Percentiles rank a stretch among this genome's conserved stretches.
phyloP scores from a whole-genome alignment of 768 basidiomycete genomes.

The Candolleomyces eurysporus region DNA sequence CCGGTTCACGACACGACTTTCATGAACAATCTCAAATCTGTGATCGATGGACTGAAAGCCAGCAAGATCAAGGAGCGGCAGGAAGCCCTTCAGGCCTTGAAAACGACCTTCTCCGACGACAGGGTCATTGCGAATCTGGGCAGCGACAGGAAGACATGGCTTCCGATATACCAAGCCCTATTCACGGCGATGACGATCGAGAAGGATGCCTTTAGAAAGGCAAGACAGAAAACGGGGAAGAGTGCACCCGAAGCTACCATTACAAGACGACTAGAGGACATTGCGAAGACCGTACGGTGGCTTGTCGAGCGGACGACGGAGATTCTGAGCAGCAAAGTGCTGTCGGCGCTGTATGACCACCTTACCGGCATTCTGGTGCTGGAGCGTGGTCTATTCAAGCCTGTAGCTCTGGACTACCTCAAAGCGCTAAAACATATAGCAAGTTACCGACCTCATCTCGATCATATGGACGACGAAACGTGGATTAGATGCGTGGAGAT shows the following conservation, averaged over 20 bases:
- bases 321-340: constrained; percentile 51
- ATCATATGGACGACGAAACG: constrained; percentile 57
- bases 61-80: constrained; percentile 70
- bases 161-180: background rate
- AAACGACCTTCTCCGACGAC: constrained; percentile 48
- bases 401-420: constrained; percentile 76
- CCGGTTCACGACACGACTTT: background rate
- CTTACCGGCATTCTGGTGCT: constrained; percentile 58
- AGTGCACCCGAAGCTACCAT: constrained; percentile 4
- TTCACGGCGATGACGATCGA: constrained; percentile 39
- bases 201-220: constrained; percentile 43
- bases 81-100: constrained; percentile 55
- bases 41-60: constrained; percentile 53
- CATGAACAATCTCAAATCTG: constrained; percentile 7
- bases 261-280: constrained; percentile 54
- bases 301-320: constrained; percentile 63
- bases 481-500: constrained; percentile 74
- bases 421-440: constrained; percentile 72
- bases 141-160: constrained; percentile 5
- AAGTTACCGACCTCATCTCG: constrained; percentile 71
- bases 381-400: constrained; percentile 51
- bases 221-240: constrained; percentile 15
- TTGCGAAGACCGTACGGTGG: constrained; percentile 68
- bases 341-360: constrained; percentile 61
- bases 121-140: constrained; percentile 41